Evolutionary conservation across 352 stramenopile genomes (phyloP), one percentile per base, ranked within the genome.

Genomic region (Globisporangium cylindrosporum): DNA sequence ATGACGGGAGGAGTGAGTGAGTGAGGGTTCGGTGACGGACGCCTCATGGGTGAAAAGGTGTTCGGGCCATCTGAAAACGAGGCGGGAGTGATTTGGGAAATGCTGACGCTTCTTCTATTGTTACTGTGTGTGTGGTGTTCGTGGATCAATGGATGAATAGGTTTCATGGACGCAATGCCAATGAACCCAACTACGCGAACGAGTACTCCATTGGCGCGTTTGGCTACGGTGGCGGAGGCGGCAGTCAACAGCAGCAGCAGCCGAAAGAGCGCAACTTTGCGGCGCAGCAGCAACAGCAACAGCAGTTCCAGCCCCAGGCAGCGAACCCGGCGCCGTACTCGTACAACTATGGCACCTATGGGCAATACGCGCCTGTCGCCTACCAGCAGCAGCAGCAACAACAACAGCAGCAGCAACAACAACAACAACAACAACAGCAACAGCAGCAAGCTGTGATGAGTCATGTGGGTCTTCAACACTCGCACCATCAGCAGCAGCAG

Each of bases 281-380:
- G 22, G 77, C 73, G 9, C 55, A 69, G n/a, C 63, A 79, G 75
- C 73, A 79, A 20, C 76, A 81, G 51, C 64, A 55, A 8, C 59
- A 70, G 24, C 56, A 64, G 18, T 48, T 54, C 62, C 80, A 74
- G 48, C 4, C 27, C 4, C 80, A 78, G 59, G 58, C 73, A 25
- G 27, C 29, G 8, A 61, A 22, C 10, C 29, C 29, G 18, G 20
- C 65, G 8, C 66, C 74, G 1, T 87, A 83, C 27, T 69, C 68
- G 24, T 78, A 82, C 38, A 78, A 62, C 69, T 85, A 81, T 29
- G 48, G 41, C 25, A 68, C 34, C 36, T 66, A 73, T 24, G 73
- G 68, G 46, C 29, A 80, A 18, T 80, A 80, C 49, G 25, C 27
- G 4, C 7, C 25, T 24, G 54, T 32, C 53, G 18, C 54, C 27